Conservation (phyloP, 306 rosid genomes). For the Quercus engelmannii region DNA sequence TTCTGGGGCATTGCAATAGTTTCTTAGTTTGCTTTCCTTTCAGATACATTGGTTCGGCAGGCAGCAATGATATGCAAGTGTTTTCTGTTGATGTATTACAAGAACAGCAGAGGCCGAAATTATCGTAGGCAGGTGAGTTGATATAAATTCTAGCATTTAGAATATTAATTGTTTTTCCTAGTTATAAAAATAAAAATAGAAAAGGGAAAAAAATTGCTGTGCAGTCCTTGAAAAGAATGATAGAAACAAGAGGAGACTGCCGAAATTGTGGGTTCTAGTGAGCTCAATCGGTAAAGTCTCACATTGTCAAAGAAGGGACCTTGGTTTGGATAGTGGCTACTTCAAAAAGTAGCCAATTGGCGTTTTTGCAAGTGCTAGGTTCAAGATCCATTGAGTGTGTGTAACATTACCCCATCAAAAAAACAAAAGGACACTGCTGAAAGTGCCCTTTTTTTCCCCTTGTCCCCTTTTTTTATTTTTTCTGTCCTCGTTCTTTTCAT, state of each 20-base stretch:
- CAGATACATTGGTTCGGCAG: constrained; percentile 95
- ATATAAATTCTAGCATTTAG: constrained; percentile 13
- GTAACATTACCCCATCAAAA: too few species aligned
- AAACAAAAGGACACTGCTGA: background rate
- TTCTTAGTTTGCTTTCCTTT: constrained; percentile 29
- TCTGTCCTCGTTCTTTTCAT: background rate
- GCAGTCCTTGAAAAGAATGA: background rate
- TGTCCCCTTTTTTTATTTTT: background rate
- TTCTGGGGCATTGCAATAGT: constrained; percentile 12
- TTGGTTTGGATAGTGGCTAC: too few species aligned
- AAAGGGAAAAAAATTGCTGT: background rate
- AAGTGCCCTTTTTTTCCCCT: background rate
- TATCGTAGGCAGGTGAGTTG: constrained; percentile 89
- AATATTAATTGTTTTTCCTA: background rate
- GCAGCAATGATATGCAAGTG: constrained; percentile 89
- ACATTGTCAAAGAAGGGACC: too few species aligned
- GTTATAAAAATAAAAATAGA: too few species aligned
- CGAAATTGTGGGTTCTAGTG: background rate
- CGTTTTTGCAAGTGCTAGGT: too few species aligned
- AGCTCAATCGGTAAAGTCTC: too few species aligned
- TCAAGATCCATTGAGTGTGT: too few species aligned
- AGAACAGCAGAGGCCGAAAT: constrained; percentile 86
- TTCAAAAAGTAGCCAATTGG: too few species aligned
- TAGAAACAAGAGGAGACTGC: background rate
- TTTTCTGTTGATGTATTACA: constrained; percentile 73